Base-by-base conservation (phyloP, 2,329 filamentous ascomycete species). In the Trichophyton verrucosum region DNA sequence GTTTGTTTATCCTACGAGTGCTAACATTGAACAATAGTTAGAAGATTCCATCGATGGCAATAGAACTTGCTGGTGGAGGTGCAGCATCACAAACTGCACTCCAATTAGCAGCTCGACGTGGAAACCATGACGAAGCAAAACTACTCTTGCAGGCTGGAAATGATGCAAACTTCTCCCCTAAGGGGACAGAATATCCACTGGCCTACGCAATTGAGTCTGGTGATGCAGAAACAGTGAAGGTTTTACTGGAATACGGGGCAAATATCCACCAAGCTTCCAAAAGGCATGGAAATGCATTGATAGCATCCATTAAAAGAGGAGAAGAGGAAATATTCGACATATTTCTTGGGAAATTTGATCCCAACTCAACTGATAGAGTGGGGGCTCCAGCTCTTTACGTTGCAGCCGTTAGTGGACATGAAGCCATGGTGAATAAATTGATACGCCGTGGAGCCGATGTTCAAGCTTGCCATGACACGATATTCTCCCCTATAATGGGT, bases 81-180 rank as follows among this genome's bases (percentile, higher is more conserved):
- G 17, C 24, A 15, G 15, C 22, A 33, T 38, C 33, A 38, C 22
- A 5, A 24, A 53, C 49, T 30, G 49, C 24, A 30, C 49, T 53
- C 13, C 49, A 53, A 33, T 22, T 53, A 33, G 49, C 49, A 30
- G 11, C 49, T 22, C 22, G 49, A 17, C 15, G 97, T 69, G 91
- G 92, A 0, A 87, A 91, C 65, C 73, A 89, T 13, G 75, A 81
- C 0, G 83, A 96, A 46, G 88, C 88, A 0, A 81, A 90, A 68
- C 78, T 94, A 24, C 79, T 99, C 3, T 82, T 95, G 44, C 82
- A 86, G 57, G 86, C 87, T 20, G 89, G 89, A 1, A 89, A 90
- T 0, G 84, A 95, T 62, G 22, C 49, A 53, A 53, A 53, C 27
- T 33, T 53, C 15, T 22, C 15, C 3, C 49, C 49, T 11, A 27